These are phyloP conservation scores for Suillus luteus DNA, from an alignment of 768 basidiomycete species.

Conservation along the genomic window DNA sequence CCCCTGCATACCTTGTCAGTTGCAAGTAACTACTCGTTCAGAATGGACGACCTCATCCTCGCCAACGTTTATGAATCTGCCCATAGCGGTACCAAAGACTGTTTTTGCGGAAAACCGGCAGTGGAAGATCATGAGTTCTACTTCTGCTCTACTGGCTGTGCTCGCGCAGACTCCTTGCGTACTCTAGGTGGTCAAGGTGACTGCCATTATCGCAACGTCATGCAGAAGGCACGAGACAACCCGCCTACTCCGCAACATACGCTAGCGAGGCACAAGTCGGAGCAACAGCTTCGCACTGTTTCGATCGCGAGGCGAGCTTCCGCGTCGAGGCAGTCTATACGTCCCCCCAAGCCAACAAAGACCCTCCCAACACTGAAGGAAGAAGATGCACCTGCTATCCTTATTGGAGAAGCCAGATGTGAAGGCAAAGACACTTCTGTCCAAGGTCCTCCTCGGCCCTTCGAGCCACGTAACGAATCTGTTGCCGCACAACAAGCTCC, in stretches of 20 bases:
- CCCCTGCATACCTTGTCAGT: background rate
- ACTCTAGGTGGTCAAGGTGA: constrained; percentile 23
- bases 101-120: constrained; percentile 29
- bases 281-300: constrained; percentile 4
- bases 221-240: constrained; percentile 18
- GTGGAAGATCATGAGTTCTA: constrained; percentile 29
- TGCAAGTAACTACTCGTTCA: background rate
- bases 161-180: constrained; percentile 29
- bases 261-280: constrained; percentile 21
- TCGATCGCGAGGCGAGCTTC: background rate
- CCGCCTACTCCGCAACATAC: constrained; percentile 6
- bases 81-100: constrained; percentile 14
- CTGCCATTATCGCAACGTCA: constrained; percentile 29
- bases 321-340: background rate
- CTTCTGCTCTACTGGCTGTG: constrained; percentile 31
- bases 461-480: constrained; percentile 9
- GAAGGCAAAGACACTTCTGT: constrained; percentile 9
- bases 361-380: constrained; percentile 22
- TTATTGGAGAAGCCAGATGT: constrained; percentile 8
- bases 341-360: background rate
- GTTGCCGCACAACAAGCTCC: constrained; percentile 6
- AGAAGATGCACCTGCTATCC: constrained; percentile 19
- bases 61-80: constrained; percentile 17
- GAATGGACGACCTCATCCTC: background rate
- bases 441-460: constrained; percentile 6